Evolutionary conservation across 2,329 filamentous ascomycete species (phyloP), one percentile per base, ranked within the genome.

Genomic region (Aspergillus terreus): DNA sequence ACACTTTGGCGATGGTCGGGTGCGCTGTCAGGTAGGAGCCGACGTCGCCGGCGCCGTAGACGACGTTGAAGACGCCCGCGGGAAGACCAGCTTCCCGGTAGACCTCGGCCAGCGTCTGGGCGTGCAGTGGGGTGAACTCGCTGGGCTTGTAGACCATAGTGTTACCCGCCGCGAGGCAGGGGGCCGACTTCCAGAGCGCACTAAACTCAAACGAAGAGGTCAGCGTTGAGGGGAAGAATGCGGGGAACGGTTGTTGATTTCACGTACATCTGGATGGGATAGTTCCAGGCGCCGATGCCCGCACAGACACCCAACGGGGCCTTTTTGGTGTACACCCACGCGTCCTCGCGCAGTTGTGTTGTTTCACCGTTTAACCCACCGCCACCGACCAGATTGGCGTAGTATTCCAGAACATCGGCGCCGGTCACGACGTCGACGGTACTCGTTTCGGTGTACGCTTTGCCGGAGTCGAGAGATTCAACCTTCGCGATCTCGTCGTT

Each of bases 61-160:
- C 81, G 33, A 95, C 86, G 60, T 92, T 95, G 80, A 95, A 95
- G 41, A 92, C 90, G 53, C 90, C 90, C 0, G 85, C 79, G 1
- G 90, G 90, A 1, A 95, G 70, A 35, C 90, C 90, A 9, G 90
- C 90, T 70, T 92, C 86, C 47, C 81, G 78, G 71, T 89, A 92
- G 58, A 95, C 81, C 59, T 87, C 78, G 9, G 90, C 90, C 1
- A 95, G 80, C 14, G 83, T 80, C 54, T 89, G 82, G 30, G 82
- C 89, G 64, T 95, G 90, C n/a, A 95, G 78, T 4, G 89, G 88
- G 0, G 90, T 95, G 69, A 88, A 87, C 75, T 95, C 90, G 59
- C 87, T 92, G 6, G 90, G 88, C 73, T 95, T 95, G 76, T 95
- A 95, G 42, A 95, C 82, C 87, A 95, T 92, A 65, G 86, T 89